Percentiles rank a stretch among this genome's conserved stretches.
These are phyloP conservation scores for Paramecium sexaurelia DNA, from an alignment of 73 alveolate species.

Conservation along the genomic window DNA sequence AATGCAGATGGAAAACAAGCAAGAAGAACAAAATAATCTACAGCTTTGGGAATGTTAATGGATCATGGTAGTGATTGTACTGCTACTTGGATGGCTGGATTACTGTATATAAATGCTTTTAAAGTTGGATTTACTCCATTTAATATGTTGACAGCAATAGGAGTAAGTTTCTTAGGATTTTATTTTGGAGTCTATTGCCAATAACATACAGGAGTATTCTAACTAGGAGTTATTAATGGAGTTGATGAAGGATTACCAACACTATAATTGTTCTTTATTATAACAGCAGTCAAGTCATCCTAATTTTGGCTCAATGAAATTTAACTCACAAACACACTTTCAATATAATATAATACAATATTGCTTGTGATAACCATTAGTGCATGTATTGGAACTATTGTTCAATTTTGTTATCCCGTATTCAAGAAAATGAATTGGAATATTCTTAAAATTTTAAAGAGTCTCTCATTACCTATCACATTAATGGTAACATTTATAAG, in stretches of 20 bases:
- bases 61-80: conserved; percentile 84
- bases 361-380: background rate
- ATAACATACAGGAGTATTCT: conserved; percentile 55
- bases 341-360: background rate
- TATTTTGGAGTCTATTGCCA: conserved; percentile 55
- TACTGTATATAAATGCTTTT: conserved; percentile 16
- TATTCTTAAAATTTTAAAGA: background rate
- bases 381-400: background rate
- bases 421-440: conserved; percentile 38
- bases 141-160: background rate
- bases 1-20: conserved; percentile 79
- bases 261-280: conserved; percentile 19
- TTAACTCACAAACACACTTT: background rate
- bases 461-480: conserved; percentile 9
- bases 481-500: background rate
- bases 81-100: conserved; percentile 69
- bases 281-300: conserved; percentile 18
- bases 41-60: conserved; percentile 77
- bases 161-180: conserved; percentile 34
- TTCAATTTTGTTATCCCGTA: background rate
- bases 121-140: conserved; percentile 16
- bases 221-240: conserved; percentile 58
- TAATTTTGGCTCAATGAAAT: conserved; percentile 28
- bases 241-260: conserved; percentile 69
- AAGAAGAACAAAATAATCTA: conserved; percentile 72